phyloP scores from a whole-genome alignment of 2,329 filamentous ascomycete genomes.

The Aspergillus tamarii region DNA sequence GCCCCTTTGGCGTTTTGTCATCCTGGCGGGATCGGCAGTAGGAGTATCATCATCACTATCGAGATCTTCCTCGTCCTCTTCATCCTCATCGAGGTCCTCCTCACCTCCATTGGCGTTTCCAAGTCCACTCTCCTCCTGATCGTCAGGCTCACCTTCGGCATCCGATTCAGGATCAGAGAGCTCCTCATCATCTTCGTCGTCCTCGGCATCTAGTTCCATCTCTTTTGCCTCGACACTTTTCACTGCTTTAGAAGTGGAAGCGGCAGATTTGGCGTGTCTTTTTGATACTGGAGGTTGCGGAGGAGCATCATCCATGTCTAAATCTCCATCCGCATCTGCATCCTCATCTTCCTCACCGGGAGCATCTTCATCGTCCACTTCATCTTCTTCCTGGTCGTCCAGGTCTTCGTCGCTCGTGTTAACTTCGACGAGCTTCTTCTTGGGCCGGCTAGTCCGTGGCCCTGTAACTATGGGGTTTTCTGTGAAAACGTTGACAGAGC shows the following conservation, averaged over 20 bases:
- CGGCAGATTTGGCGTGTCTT: conserved; percentile 41
- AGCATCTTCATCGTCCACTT: conserved; percentile 45
- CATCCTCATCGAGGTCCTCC: conserved; percentile 45
- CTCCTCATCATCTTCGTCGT: conserved; percentile 41
- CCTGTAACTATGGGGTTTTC: conserved; percentile 50
- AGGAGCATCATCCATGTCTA: conserved; percentile 52
- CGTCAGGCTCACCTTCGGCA: conserved; percentile 52
- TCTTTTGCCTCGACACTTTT: conserved; percentile 53
- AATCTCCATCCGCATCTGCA: conserved; percentile 38
- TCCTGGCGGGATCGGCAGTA: conserved; percentile 61
- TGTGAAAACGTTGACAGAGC: conserved; percentile 49
- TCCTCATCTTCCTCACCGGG: conserved; percentile 39
- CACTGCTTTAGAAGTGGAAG: conserved; percentile 37
- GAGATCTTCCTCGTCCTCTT: conserved; percentile 47
- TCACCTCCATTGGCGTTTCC: conserved; percentile 40
- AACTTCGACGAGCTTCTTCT: conserved; percentile 49
- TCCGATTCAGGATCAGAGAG: conserved; percentile 51
- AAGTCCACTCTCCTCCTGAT: conserved; percentile 51
- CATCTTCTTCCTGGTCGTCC: conserved; percentile 48
- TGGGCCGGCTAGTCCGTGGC: conserved; percentile 49
- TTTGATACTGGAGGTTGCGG: conserved; percentile 42
- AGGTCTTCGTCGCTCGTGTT: conserved; percentile 53
- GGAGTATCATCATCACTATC: conserved; percentile 49
- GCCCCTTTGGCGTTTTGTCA: conserved; percentile 70
- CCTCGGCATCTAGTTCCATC: conserved; percentile 44